Evolutionary conservation across 176 grass and related monocot species (phyloP).

Genomic region (Triticum urartu): DNA sequence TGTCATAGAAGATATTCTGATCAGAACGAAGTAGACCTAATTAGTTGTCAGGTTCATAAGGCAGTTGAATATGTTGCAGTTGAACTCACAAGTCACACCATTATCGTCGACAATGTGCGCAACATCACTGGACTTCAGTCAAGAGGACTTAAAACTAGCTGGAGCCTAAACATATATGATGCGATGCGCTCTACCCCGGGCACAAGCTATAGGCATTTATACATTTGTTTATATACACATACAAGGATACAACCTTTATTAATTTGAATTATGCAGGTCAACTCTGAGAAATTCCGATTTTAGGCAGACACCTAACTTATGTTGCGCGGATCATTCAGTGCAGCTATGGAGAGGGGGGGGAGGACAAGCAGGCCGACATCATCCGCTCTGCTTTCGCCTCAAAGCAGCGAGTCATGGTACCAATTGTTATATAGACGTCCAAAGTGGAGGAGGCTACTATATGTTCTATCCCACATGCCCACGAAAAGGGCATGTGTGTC

Average conservation of each 20-base stretch:
- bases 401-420: constrained; percentile 73
- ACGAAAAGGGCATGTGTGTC: constrained; percentile 79
- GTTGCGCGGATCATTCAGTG: constrained; percentile 4
- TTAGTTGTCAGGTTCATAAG: too few relatives aligned
- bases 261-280: constrained; percentile 35
- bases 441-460: neutral
- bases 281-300: constrained; percentile 25
- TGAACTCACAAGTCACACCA: neutral
- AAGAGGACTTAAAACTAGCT: neutral
- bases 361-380: neutral
- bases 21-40: too few relatives aligned
- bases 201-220: constrained; percentile 20
- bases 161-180: constrained; percentile 4
- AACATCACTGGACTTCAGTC: neutral
- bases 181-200: neutral
- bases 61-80: too few relatives aligned
- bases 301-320: constrained; percentile 29
- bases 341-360: neutral
- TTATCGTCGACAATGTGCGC: neutral
- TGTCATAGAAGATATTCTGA: too few relatives aligned
- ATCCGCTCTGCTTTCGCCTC: constrained; percentile 12
- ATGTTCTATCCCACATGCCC: constrained; percentile 80
- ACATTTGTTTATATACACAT: constrained; percentile 53
- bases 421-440: too few relatives aligned
- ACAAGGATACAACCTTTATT: constrained; percentile 41